These are phyloP conservation scores for Phytophthora colocasiae DNA, from an alignment of 352 stramenopile genomes.

Conservation along the genomic window DNA sequence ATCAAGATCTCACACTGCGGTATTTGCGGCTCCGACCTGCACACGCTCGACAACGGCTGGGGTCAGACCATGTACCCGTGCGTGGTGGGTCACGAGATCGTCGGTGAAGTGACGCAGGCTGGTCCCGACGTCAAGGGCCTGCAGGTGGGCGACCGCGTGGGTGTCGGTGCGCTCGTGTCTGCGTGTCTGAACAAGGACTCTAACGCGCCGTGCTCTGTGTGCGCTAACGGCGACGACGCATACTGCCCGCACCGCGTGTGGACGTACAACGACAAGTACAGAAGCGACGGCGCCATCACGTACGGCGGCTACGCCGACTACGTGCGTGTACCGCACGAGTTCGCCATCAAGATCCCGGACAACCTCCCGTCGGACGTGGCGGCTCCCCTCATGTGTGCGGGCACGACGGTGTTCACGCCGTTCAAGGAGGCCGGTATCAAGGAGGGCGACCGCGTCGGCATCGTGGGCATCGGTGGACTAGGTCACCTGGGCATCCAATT, in stretches of 20 bases:
- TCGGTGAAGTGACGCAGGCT: slow-evolving; percentile 22
- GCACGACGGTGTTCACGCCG: slow-evolving; percentile 25
- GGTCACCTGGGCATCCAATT: slow-evolving; percentile 90
- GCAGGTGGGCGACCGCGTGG: slow-evolving; percentile 26
- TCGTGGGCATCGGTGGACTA: slow-evolving; percentile 87
- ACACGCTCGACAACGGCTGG: slow-evolving; percentile 36
- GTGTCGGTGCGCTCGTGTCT: slow-evolving; percentile 31
- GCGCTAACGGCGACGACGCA: slow-evolving; percentile 58
- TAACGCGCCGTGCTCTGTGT: slow-evolving; percentile 60
- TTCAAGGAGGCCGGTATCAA: slow-evolving; percentile 61
- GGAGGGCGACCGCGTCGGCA: slow-evolving; percentile 59
- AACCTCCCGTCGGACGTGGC: slow-evolving; percentile 28
- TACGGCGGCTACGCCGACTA: slow-evolving; percentile 81
- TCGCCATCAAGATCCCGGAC: slow-evolving; percentile 53
- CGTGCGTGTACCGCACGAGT: slow-evolving; percentile 65
- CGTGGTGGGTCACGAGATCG: slow-evolving; percentile 58
- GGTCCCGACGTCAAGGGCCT: slow-evolving; percentile 23
- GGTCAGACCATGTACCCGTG: slow-evolving; percentile 41
- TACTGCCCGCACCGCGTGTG: slow-evolving; percentile 55
- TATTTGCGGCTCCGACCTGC: slow-evolving; percentile 33
- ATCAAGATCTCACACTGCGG: slow-evolving; percentile 34
- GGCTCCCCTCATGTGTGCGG: slow-evolving; percentile 23
- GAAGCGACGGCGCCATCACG: slow-evolving; percentile 39
- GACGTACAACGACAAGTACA: slow-evolving; percentile 59
- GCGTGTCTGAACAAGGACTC: slow-evolving; percentile 68